phyloP scores from a whole-genome alignment of 192 early-diverging fungal species.

The Chytriomyces sp. region DNA sequence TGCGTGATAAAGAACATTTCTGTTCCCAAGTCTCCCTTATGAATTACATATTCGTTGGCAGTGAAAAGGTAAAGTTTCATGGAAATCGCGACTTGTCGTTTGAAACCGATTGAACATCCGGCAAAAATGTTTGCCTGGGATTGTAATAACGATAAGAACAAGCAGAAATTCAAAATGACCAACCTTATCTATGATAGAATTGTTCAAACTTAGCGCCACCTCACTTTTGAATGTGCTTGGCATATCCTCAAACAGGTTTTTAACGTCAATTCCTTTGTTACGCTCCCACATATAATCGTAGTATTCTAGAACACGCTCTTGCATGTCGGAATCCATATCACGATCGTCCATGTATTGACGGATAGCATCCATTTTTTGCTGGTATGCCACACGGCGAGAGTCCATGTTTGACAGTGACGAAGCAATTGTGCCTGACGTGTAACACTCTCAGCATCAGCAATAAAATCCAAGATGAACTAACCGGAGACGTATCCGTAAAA shows the following conservation, averaged over 20 bases:
- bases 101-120: constrained; percentile 50
- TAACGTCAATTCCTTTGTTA: constrained; percentile 57
- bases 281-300: constrained; percentile 61
- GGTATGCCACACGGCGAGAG: constrained; percentile 52
- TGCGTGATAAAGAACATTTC: constrained; percentile 61
- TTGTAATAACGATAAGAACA: not conserved
- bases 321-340: constrained; percentile 56
- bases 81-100: constrained; percentile 49
- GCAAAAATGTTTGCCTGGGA: constrained; percentile 46
- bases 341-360: constrained; percentile 57
- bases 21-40: constrained; percentile 47
- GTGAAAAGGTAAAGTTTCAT: constrained; percentile 58
- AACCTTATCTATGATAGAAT: constrained; percentile 57
- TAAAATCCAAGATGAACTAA: not conserved
- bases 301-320: constrained; percentile 52
- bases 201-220: constrained; percentile 56
- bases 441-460: not conserved
- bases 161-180: not conserved
- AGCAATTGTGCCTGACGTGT: constrained; percentile 42
- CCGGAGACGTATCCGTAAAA: constrained; percentile 60
- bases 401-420: constrained; percentile 61
- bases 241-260: constrained; percentile 54
- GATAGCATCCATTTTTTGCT: constrained; percentile 55
- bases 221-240: constrained; percentile 54
- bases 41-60: constrained; percentile 57